phyloP scores from a whole-genome alignment of 1,139 yeast genomes.

The Debaryomyces nepalensis region DNA sequence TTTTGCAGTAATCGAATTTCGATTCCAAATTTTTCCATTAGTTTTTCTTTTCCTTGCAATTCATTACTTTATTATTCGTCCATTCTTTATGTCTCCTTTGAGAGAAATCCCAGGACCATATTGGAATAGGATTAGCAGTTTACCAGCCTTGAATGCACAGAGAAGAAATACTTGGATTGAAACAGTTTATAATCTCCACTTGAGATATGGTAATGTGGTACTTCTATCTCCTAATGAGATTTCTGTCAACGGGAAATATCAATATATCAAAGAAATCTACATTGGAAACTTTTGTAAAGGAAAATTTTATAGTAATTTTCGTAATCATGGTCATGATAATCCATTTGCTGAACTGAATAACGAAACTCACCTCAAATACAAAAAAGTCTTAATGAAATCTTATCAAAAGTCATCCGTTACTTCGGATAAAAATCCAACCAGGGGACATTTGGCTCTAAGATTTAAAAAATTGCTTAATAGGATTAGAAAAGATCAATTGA shows the following conservation, averaged over 20 bases:
- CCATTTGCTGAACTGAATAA: slow-evolving; percentile 61
- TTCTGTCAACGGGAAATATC: slow-evolving; percentile 56
- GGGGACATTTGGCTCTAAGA: slow-evolving; percentile 28
- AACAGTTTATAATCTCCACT: slow-evolving; percentile 55
- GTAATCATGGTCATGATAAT: slow-evolving; percentile 59
- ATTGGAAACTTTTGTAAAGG: slow-evolving; percentile 62
- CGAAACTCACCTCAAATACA: slow-evolving; percentile 52
- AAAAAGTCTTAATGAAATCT: slow-evolving; percentile 49
- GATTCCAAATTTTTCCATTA: background rate
- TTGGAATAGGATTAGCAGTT: slow-evolving; percentile 47
- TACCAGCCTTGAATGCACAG: slow-evolving; percentile 57
- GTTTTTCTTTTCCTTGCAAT: slow-evolving; percentile 11
- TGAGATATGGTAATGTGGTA: slow-evolving; percentile 61
- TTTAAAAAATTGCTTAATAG: slow-evolving; percentile 20
- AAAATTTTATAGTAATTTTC: slow-evolving; percentile 63
- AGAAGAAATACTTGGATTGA: slow-evolving; percentile 57
- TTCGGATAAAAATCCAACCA: slow-evolving; percentile 32
- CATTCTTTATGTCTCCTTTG: slow-evolving; percentile 55
- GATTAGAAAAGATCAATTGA: slow-evolving; percentile 21
- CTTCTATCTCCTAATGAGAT: slow-evolving; percentile 65
- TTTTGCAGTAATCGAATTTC: background rate
- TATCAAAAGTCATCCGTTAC: slow-evolving; percentile 53
- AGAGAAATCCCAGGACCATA: slow-evolving; percentile 65
- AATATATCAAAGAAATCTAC: slow-evolving; percentile 60
- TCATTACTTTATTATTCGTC: slow-evolving; percentile 44